Base-by-base conservation (phyloP, 2,329 filamentous ascomycete species). In the Penicillium griseofulvum region DNA sequence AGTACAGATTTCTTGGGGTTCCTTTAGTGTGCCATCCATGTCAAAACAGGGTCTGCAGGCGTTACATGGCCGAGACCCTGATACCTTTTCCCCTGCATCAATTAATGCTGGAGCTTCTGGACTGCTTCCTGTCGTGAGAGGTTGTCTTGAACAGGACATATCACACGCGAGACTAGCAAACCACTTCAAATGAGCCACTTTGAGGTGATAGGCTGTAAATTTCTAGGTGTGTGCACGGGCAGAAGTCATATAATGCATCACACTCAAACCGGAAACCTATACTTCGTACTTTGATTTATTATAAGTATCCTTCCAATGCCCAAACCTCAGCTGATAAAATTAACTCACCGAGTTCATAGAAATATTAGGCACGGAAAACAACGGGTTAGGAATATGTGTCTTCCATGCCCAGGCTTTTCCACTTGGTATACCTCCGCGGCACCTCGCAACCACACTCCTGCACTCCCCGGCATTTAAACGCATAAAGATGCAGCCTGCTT, bases 21-120 rank as follows among this genome's bases (percentile, higher is more conserved):
- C 5, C 42, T 12, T 14, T 11, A n/a, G 8, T 16, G 22, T 16
- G 5, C 12, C 22, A 22, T 53, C 34, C 28, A 19, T 49, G 28
- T n/a, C 28, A 38, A 49, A 7, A 24, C n/a, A n/a, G 7, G 22
- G 8, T 10, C 45, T 29, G 14, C 7, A 2, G 24, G 29, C 7
- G 6, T 48, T 22, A 24, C 29, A 29, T 29, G 22, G 26, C 34
- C 37, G 28, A 45, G 33, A 34, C 14, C 26, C 22, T 45, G 34
- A 45, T 44, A 33, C 22, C 41, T 9, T 22, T 22, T n/a, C 47
- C 52, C 52, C 47, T 55, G 52, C 52, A 51, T 55, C 22, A 45
- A 38, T 55, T 22, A 45, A 38, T 34, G 17, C 19, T 33, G 14
- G 36, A 50, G 31, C 17, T 51, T 26, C 16, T 26, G 17, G 39